Conservation (phyloP, 108 stramenopile species). For the Skeletonema tropicum region DNA sequence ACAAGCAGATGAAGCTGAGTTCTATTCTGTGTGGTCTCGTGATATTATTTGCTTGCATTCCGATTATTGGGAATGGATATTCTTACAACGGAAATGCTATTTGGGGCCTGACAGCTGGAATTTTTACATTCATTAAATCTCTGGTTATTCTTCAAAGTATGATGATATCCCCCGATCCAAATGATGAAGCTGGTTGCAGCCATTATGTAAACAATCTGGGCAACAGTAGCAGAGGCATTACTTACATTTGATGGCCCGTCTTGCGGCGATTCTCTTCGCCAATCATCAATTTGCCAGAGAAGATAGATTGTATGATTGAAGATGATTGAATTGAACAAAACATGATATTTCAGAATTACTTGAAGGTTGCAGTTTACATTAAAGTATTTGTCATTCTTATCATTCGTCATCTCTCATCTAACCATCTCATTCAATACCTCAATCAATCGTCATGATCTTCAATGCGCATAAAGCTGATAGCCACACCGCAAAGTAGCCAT, state of each 20-base stretch:
- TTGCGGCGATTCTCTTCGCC: constrained; percentile 31
- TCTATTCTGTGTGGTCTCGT: constrained; percentile 17
- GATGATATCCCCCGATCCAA: constrained; percentile 12
- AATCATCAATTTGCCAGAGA: constrained; percentile 26
- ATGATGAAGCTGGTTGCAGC: constrained; percentile 26
- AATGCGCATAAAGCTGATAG: constrained; percentile 29
- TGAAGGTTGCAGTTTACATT: not conserved
- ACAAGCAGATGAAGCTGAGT: constrained; percentile 16
- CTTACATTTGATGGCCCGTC: constrained; percentile 58
- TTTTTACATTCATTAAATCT: constrained; percentile 24
- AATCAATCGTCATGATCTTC: constrained; percentile 23
- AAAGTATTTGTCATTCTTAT: not conserved
- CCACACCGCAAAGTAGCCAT: constrained; percentile 46
- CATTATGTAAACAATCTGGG: constrained; percentile 29
- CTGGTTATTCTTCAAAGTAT: constrained; percentile 23
- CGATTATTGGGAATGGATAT: constrained; percentile 8
- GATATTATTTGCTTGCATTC: constrained; percentile 27
- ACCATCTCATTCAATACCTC: not conserved
- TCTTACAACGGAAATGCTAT: constrained; percentile 16
- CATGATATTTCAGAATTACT: too few species aligned
- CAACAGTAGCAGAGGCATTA: constrained; percentile 28
- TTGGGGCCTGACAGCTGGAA: constrained; percentile 37
- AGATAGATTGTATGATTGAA: constrained; percentile 27
- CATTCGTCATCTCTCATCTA: not conserved
- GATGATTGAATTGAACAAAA: not conserved